Evolutionary conservation across 352 stramenopile species (phyloP).

Genomic region (Pythium brachiatum): DNA sequence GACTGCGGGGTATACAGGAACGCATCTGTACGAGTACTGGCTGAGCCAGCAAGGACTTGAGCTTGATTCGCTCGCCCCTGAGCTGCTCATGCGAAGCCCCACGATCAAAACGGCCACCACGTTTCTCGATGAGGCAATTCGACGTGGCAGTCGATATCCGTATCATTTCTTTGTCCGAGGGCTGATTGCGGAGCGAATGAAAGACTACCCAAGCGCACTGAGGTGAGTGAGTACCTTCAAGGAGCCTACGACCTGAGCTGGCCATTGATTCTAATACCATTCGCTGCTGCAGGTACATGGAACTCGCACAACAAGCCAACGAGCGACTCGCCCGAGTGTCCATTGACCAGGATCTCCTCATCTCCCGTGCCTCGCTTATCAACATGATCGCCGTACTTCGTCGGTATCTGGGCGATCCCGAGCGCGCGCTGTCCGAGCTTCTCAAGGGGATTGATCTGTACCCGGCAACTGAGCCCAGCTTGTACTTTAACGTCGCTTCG

Average conservation of each 20-base stretch:
- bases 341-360: slow-evolving; percentile 12
- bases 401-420: slow-evolving; percentile 24
- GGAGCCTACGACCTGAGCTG: too few species aligned
- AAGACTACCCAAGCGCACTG: slow-evolving; percentile 5
- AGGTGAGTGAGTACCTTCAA: background rate
- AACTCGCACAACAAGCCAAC: slow-evolving; percentile 6
- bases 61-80: background rate
- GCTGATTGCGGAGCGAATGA: slow-evolving; percentile 6
- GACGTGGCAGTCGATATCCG: slow-evolving; percentile 7
- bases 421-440: slow-evolving; percentile 34
- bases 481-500: slow-evolving; percentile 51
- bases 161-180: slow-evolving; percentile 20
- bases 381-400: slow-evolving; percentile 50
- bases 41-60: background rate
- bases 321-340: background rate
- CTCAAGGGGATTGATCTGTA: slow-evolving; percentile 35
- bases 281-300: slow-evolving; percentile 4
- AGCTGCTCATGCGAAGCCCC: slow-evolving; percentile 10
- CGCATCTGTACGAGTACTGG: slow-evolving; percentile 20
- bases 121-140: slow-evolving; percentile 20
- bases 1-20: slow-evolving; percentile 20
- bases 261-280: too few species aligned
- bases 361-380: slow-evolving; percentile 22
- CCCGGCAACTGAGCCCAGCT: slow-evolving; percentile 29
- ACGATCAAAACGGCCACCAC: slow-evolving; percentile 3